Conservation (phyloP, 441 rosid species). For the Arabidopsis lyrata region DNA sequence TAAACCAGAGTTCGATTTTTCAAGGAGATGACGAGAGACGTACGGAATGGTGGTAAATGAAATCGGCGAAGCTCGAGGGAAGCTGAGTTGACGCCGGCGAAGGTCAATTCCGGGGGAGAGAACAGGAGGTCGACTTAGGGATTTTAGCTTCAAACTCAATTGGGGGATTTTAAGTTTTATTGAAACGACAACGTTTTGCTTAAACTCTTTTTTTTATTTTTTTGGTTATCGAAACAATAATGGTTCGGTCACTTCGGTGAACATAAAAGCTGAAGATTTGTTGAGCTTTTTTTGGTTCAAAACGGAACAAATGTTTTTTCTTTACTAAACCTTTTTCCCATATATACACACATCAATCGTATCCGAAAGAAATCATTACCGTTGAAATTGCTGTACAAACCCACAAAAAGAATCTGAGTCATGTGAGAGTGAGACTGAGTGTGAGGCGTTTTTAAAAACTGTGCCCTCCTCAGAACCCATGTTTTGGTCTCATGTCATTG, state of each 20-base stretch:
- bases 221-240: no score
- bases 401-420: neutral
- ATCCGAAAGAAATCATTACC: slow-evolving; percentile 12
- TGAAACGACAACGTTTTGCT: neutral
- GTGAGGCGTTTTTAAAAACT: slow-evolving; percentile 34
- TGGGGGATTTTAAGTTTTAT: neutral
- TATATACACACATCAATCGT: slow-evolving; percentile 40
- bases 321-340: neutral
- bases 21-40: neutral
- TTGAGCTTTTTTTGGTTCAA: no score
- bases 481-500: slow-evolving; percentile 27
- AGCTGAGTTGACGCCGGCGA: neutral
- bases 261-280: no score
- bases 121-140: neutral
- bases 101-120: slow-evolving; percentile 11
- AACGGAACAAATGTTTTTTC: no score
- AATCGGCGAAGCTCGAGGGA: neutral
- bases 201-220: neutral
- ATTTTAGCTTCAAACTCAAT: neutral
- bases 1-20: neutral
- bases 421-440: slow-evolving; percentile 4
- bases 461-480: slow-evolving; percentile 30
- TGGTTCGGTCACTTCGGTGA: no score
- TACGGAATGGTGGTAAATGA: no score
- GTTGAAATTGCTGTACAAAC: slow-evolving; percentile 40